phyloP scores from a whole-genome alignment of 2,329 filamentous ascomycete genomes.

The Xenoacremonium recifei region DNA sequence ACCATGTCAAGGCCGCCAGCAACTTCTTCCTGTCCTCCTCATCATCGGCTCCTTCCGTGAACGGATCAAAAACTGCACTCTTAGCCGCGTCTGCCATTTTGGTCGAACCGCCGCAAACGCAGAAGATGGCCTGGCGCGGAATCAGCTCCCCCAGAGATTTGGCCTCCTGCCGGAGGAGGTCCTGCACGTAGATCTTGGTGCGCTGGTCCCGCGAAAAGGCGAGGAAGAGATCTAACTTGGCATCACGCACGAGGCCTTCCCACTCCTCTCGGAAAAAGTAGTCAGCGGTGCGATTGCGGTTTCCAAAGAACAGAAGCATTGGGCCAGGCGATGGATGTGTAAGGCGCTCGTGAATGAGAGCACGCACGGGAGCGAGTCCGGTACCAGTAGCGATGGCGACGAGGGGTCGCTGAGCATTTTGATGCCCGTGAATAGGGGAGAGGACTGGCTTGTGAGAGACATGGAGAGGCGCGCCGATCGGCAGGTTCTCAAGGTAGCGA shows the following conservation, averaged over 20 bases:
- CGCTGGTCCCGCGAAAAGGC: constrained; percentile 49
- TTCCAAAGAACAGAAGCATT: constrained; percentile 77
- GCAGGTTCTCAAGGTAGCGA: constrained; percentile 71
- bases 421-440: constrained; percentile 39
- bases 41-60: constrained; percentile 36
- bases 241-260: constrained; percentile 34
- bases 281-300: constrained; percentile 71
- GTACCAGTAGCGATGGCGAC: constrained; percentile 84
- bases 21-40: constrained; percentile 39
- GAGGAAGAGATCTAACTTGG: constrained; percentile 34
- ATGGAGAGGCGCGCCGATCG: constrained; percentile 54
- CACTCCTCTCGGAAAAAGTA: constrained; percentile 83
- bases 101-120: constrained; percentile 56
- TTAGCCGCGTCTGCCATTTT: constrained; percentile 58
- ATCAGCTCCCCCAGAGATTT: constrained; percentile 33
- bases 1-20: constrained; percentile 41
- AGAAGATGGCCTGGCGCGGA: constrained; percentile 43
- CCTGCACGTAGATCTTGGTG: constrained; percentile 56
- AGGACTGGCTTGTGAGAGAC: constrained; percentile 56
- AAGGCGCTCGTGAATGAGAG: constrained; percentile 74
- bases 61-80: constrained; percentile 48
- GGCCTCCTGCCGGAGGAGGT: constrained; percentile 47
- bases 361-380: constrained; percentile 80
- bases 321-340: constrained; percentile 29
- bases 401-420: constrained; percentile 51